Percentiles rank a stretch among this genome's conserved stretches.
These are phyloP conservation scores for Trichoderma orchidacearum DNA, from an alignment of 495 filamentous ascomycete genomes.

Conservation along the genomic window DNA sequence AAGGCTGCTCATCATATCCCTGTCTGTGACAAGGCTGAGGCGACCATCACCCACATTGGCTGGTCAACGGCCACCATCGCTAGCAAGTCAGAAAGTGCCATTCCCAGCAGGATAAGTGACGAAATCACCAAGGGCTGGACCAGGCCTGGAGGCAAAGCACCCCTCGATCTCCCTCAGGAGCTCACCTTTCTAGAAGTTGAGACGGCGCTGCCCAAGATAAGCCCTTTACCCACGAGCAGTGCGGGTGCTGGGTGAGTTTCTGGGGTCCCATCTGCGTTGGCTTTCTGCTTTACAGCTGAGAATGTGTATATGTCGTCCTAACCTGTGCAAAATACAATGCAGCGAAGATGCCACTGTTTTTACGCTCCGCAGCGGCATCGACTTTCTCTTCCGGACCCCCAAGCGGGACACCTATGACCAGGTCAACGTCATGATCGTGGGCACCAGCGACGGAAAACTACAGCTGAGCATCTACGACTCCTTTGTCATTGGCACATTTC, in stretches of 20 bases:
- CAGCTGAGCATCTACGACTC: slow-evolving; percentile 83
- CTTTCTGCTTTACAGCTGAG: background rate
- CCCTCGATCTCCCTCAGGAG: slow-evolving; percentile 58
- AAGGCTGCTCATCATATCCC: slow-evolving; percentile 63
- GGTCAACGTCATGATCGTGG: slow-evolving; percentile 72
- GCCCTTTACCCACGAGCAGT: slow-evolving; percentile 44
- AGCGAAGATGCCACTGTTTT: slow-evolving; percentile 57
- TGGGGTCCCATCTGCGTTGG: too few species aligned
- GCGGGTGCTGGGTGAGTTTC: slow-evolving; percentile 28
- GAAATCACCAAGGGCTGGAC: background rate
- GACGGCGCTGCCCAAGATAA: slow-evolving; percentile 66
- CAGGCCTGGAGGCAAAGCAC: slow-evolving; percentile 5
- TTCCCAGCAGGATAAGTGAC: background rate
- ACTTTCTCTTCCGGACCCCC: slow-evolving; percentile 53
- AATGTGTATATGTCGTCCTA: slow-evolving; percentile 6
- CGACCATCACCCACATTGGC: slow-evolving; percentile 49
- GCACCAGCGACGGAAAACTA: slow-evolving; percentile 63
- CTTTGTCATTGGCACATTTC: slow-evolving; percentile 65
- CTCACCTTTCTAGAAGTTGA: slow-evolving; percentile 69
- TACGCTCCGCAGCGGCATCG: slow-evolving; percentile 52
- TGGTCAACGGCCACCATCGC: slow-evolving; percentile 57
- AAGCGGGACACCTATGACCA: slow-evolving; percentile 48
- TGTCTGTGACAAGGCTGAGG: slow-evolving; percentile 18
- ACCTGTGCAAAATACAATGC: slow-evolving; percentile 7
- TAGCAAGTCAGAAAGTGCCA: background rate